Evolutionary conservation across 2,329 filamentous ascomycete genomes (phyloP).

Genomic region (Passalora sequoiae): DNA sequence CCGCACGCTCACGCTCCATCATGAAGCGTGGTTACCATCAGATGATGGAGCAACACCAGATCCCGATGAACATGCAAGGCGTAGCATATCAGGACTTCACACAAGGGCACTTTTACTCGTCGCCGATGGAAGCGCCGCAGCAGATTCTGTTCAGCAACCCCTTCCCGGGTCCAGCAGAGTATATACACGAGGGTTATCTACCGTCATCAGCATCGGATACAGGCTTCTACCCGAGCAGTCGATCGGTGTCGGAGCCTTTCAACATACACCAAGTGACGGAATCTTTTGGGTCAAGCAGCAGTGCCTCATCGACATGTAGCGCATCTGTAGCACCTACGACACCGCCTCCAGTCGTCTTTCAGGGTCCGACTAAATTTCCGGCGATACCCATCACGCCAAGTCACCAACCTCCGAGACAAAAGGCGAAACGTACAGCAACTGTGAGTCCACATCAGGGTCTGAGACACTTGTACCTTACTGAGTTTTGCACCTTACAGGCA

Average conservation of each 20-base stretch:
- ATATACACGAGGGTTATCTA: constrained; percentile 19
- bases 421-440: constrained; percentile 25
- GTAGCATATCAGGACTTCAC: constrained; percentile 21
- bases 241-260: constrained; percentile 19
- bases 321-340: constrained; percentile 20
- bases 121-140: constrained; percentile 16
- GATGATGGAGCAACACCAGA: constrained; percentile 18
- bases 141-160: constrained; percentile 21
- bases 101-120: constrained; percentile 15
- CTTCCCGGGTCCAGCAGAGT: constrained; percentile 15
- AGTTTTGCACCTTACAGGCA: constrained; percentile 9
- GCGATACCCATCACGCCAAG: constrained; percentile 23
- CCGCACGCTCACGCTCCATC: no score
- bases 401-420: constrained; percentile 20
- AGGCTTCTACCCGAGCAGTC: constrained; percentile 14
- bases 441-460: constrained; percentile 10
- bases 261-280: constrained; percentile 10
- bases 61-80: constrained; percentile 13
- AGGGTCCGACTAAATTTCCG: constrained; percentile 17
- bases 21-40: constrained; percentile 20
- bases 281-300: constrained; percentile 18
- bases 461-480: neutral
- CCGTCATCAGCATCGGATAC: constrained; percentile 11
- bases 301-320: constrained; percentile 19
- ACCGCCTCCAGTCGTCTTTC: constrained; percentile 12